Evolutionary conservation across 495 filamentous ascomycete species (phyloP).

Genomic region (Penicillium fimorum): DNA sequence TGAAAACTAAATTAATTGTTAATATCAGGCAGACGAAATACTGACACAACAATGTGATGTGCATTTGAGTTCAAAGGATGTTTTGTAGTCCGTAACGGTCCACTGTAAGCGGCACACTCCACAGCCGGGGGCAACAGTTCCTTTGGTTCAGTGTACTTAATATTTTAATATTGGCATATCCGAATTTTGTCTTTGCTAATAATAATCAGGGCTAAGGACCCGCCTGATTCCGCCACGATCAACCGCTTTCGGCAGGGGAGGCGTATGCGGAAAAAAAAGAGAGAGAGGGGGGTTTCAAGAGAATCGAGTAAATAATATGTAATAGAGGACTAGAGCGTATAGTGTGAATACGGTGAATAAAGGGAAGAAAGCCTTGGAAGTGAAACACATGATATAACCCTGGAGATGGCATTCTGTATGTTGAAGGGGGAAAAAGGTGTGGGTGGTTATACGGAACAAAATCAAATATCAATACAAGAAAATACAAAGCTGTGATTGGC

Average conservation of each 20-base stretch:
- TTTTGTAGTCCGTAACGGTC: not conserved
- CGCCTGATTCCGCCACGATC: conserved; percentile 26
- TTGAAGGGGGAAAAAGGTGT: not conserved
- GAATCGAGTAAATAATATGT: not conserved
- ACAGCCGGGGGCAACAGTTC: conserved; percentile 23
- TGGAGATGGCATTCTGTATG: not conserved
- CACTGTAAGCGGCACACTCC: conserved; percentile 11
- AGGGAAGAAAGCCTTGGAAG: not conserved
- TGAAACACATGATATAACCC: not conserved
- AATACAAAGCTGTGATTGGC: not conserved
- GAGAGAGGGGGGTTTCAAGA: not conserved
- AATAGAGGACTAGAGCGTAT: not conserved
- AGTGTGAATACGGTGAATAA: not conserved
- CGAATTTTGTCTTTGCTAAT: not conserved
- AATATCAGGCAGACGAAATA: not conserved
- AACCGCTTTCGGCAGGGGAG: conserved; percentile 32
- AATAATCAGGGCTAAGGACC: conserved; percentile 12
- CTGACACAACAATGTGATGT: not conserved
- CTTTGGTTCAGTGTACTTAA: conserved; percentile 17
- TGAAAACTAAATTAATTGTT: not conserved
- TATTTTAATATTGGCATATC: conserved; percentile 5
- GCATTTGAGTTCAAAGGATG: no score
- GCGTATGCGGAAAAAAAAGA: conserved; percentile 18
- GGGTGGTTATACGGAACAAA: conserved; percentile 5
- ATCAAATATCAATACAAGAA: not conserved